Percentiles rank a stretch among this genome's conserved stretches.
Conservation (phyloP, 73 alveolate genomes). For the Paramecium tetraurelia region DNA sequence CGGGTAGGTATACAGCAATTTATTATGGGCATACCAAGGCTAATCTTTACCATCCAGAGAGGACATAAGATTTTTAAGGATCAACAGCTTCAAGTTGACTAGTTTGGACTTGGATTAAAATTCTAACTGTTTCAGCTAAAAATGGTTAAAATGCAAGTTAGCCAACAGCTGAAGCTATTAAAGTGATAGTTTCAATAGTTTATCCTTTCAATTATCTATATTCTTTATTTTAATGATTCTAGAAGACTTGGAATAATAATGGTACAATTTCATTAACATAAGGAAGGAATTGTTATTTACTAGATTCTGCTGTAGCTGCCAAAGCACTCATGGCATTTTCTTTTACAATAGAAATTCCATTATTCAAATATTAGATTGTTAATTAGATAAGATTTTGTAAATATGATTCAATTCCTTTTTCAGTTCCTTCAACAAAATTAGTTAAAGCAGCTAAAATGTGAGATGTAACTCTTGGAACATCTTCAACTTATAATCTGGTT, state of each 20-base stretch:
- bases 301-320: slow-evolving; percentile 83
- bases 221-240: slow-evolving; percentile 61
- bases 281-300: slow-evolving; percentile 72
- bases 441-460: slow-evolving; percentile 88
- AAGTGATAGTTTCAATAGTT: slow-evolving; percentile 80
- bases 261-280: slow-evolving; percentile 71
- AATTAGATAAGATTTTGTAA: slow-evolving; percentile 54
- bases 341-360: slow-evolving; percentile 73
- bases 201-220: slow-evolving; percentile 84
- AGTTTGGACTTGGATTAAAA: slow-evolving; percentile 72
- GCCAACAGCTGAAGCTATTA: slow-evolving; percentile 79
- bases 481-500: slow-evolving; percentile 68
- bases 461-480: slow-evolving; percentile 85
- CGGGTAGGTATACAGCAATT: slow-evolving; percentile 72
- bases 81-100: slow-evolving; percentile 70
- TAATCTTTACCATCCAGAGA: slow-evolving; percentile 91
- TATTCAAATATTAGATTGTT: slow-evolving; percentile 15
- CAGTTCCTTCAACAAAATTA: slow-evolving; percentile 83
- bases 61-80: slow-evolving; percentile 78
- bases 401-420: slow-evolving; percentile 66
- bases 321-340: slow-evolving; percentile 83
- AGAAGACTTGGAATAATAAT: slow-evolving; percentile 63
- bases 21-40: slow-evolving; percentile 72
- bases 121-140: slow-evolving; percentile 63
- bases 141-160: slow-evolving; percentile 75